These are phyloP conservation scores for Claviceps digitariae DNA, from an alignment of 2,329 filamentous ascomycete species.

Conservation along the genomic window DNA sequence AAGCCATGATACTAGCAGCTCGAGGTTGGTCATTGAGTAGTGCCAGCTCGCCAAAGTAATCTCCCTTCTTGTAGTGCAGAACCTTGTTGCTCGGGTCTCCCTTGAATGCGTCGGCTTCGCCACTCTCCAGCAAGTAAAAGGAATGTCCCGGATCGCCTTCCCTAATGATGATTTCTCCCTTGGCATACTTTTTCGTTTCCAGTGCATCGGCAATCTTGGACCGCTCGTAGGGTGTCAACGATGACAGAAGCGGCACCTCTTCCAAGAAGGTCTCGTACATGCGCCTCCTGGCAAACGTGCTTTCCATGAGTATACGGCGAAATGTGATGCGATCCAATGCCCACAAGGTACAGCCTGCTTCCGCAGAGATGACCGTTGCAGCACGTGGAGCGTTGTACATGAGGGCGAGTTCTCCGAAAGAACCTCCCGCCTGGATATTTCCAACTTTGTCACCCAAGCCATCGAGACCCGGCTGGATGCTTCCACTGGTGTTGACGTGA, in stretches of 20 bases:
- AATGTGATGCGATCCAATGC: constrained; percentile 92
- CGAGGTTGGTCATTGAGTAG: constrained; percentile 86
- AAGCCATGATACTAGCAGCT: constrained; percentile 74
- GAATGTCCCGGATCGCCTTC: constrained; percentile 86
- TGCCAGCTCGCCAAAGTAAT: constrained; percentile 94
- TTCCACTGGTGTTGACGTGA: constrained; percentile 68
- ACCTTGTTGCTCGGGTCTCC: constrained; percentile 56
- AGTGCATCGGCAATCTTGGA: constrained; percentile 96
- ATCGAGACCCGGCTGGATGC: constrained; percentile 63
- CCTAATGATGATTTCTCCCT: constrained; percentile 71
- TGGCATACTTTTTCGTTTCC: constrained; percentile 74
- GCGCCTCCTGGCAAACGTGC: constrained; percentile 84
- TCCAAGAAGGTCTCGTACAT: constrained; percentile 97
- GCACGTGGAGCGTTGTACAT: constrained; percentile 99
- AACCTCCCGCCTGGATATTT: constrained; percentile 73
- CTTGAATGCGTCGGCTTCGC: constrained; percentile 79
- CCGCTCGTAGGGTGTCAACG: constrained; percentile 80
- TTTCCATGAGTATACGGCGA: constrained; percentile 96
- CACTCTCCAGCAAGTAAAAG: constrained; percentile 82
- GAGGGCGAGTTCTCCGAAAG: constrained; percentile 89
- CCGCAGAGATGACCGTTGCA: constrained; percentile 78
- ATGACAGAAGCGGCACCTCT: constrained; percentile 74
- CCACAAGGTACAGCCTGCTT: constrained; percentile 73
- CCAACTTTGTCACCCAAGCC: constrained; percentile 76
- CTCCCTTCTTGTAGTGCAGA: constrained; percentile 75